These are phyloP conservation scores for Microstroma glucosiphilum DNA, from an alignment of 1,284 basidiomycete genomes.

Conservation along the genomic window DNA sequence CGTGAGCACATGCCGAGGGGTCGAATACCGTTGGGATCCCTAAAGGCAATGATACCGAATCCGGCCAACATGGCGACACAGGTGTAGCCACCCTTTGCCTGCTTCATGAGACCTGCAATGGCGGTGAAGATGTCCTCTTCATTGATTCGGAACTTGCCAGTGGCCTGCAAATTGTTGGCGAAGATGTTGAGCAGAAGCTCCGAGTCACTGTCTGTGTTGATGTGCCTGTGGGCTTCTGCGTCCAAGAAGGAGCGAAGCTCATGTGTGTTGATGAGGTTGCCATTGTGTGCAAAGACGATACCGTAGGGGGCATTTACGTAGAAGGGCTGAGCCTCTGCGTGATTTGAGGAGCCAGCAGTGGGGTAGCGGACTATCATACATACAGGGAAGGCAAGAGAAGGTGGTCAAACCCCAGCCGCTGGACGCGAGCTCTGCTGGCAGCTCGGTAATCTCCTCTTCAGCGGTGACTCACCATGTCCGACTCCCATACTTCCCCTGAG, in stretches of 20 bases:
- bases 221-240: slow-evolving; percentile 91
- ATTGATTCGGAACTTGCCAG: slow-evolving; percentile 96
- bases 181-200: slow-evolving; percentile 96
- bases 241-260: slow-evolving; percentile 86
- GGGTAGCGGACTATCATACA: slow-evolving; percentile 58
- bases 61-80: slow-evolving; percentile 97
- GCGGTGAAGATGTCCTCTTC: slow-evolving; percentile 99
- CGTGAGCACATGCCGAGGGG: slow-evolving; percentile 59
- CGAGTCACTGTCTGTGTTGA: slow-evolving; percentile 97
- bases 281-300: slow-evolving; percentile 97
- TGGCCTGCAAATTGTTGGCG: slow-evolving; percentile 94
- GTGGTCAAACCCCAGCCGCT: neutral
- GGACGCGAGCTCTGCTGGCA: too few species aligned
- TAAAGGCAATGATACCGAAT: slow-evolving; percentile 95
- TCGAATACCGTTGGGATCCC: slow-evolving; percentile 97
- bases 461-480: slow-evolving; percentile 74
- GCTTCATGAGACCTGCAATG: slow-evolving; percentile 78
- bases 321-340: slow-evolving; percentile 98
- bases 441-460: too few species aligned
- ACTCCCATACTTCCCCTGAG: slow-evolving; percentile 93
- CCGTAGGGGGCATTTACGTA: slow-evolving; percentile 99
- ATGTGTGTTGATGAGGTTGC: slow-evolving; percentile 91
- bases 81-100: slow-evolving; percentile 87
- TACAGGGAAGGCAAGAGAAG: neutral
- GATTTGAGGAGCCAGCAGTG: slow-evolving; percentile 88